These are phyloP conservation scores for Deinandra increscens DNA, from an alignment of 129 eudicot species.

Conservation along the genomic window DNA sequence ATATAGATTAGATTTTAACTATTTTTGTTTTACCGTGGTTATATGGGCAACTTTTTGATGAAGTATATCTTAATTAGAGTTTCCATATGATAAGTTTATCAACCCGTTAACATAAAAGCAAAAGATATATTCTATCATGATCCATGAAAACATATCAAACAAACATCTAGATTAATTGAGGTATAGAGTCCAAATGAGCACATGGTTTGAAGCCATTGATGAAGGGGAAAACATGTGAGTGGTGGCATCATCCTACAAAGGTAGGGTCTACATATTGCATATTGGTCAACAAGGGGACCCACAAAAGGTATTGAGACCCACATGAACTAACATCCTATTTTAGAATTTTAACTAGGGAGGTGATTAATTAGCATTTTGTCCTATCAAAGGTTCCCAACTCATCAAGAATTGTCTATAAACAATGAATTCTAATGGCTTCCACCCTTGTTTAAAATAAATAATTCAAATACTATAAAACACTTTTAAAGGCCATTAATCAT, in stretches of 20 bases:
- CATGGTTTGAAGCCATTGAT: constrained; percentile 70
- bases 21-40: too few relatives aligned
- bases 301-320: constrained; percentile 30
- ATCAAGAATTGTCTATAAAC: constrained; percentile 51
- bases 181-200: constrained; percentile 28
- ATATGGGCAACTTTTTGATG: background rate
- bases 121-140: too few relatives aligned
- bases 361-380: constrained; percentile 40
- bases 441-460: constrained; percentile 51
- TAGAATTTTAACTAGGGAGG: constrained; percentile 32
- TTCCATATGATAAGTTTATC: background rate
- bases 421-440: constrained; percentile 67
- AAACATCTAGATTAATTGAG: background rate
- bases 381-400: constrained; percentile 46
- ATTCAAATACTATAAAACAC: constrained; percentile 35
- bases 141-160: background rate
- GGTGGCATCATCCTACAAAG: constrained; percentile 39
- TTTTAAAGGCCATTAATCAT: constrained; percentile 61
- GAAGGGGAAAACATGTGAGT: constrained; percentile 74
- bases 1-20: too few relatives aligned
- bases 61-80: background rate
- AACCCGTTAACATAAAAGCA: too few relatives aligned
- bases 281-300: constrained; percentile 36
- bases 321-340: constrained; percentile 38
- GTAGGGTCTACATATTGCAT: constrained; percentile 45